These are phyloP conservation scores for Cryptomeria japonica DNA, from an alignment of 75 land plant species.

Conservation along the genomic window DNA sequence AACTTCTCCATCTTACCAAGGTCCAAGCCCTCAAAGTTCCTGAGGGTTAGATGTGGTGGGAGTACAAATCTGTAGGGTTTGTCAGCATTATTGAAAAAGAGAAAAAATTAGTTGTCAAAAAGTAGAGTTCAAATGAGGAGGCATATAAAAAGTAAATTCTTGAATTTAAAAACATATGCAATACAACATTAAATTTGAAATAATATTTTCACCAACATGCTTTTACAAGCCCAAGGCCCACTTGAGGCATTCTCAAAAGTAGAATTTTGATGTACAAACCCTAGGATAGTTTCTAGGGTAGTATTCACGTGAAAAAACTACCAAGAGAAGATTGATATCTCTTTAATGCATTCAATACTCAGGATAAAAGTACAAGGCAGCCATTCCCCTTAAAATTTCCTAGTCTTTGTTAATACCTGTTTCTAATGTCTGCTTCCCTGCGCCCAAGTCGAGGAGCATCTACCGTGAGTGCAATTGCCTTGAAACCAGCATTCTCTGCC, in stretches of 20 bases:
- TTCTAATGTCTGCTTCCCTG: constrained; percentile 88
- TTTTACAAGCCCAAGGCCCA: background rate
- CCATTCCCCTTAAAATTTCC: background rate
- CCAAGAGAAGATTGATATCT: background rate
- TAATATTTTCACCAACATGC: background rate
- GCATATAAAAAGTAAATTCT: background rate
- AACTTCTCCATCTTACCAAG: constrained; percentile 90
- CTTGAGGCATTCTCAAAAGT: background rate
- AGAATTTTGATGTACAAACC: background rate
- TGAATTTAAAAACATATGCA: background rate
- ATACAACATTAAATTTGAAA: background rate
- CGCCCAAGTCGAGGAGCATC: constrained; percentile 88
- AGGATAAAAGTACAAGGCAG: background rate
- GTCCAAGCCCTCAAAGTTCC: constrained; percentile 95
- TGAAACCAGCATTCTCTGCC: constrained; percentile 90
- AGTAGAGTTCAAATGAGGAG: background rate
- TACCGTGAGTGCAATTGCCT: constrained; percentile 90
- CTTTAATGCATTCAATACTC: background rate
- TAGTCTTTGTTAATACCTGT: constrained; percentile 46
- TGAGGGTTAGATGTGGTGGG: constrained; percentile 77
- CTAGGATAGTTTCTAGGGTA: background rate
- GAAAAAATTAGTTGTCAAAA: background rate
- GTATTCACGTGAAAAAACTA: background rate
- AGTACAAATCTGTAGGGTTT: constrained; percentile 57
- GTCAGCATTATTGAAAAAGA: background rate